Base-by-base conservation (phyloP, 345 rosid genomes). In the Geranium brycei region DNA sequence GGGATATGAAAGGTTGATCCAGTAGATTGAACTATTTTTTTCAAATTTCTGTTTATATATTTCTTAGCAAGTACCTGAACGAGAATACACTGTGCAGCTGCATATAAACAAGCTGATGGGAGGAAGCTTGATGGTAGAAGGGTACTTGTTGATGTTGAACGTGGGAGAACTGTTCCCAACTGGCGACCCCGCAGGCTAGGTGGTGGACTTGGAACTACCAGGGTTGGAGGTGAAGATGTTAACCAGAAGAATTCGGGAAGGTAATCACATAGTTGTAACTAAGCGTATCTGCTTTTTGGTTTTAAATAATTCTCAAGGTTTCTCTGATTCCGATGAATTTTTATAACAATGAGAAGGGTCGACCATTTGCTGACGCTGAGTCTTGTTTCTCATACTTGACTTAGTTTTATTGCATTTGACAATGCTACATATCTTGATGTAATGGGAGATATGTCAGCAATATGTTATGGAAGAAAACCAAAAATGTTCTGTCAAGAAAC, bases 171-270 rank as follows among this genome's bases (percentile, higher is more conserved):
- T 32, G 99, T 93, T 51, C 99, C 99, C n/a, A 93, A 93, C 78
- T 93, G 97, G 99, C 87, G 99, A 47, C 99, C 99, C 38, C 97
- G 97, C 57, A 83, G 97, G 62, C 87, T 93, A 64, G 99, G 99
- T 69, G 99, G 99, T 81, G 99, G 99, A 66, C 97, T 93, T 77
- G 99, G 99, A 75, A 83, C 97, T 15, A 80, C 87, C 63, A 81
- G 99, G 68, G 84, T 88, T 68, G 81, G 95, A 17, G 90, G 92
- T 75, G 99, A 86, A 80, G 96, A 90, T 67, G 79, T 77, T 69
- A 82, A 72, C 64, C 85, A 77, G 68, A 85, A 69, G 76, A 58
- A 70, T 62, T 63, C 81, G 68, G 81, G 80, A 59, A 66, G 82
- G 79, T 81, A 75, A 64, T 60, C 62, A 65, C 60, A 31, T 64